These are phyloP conservation scores for Rachicladosporium sp. DNA, from an alignment of 2,329 filamentous ascomycete species.

Conservation along the genomic window DNA sequence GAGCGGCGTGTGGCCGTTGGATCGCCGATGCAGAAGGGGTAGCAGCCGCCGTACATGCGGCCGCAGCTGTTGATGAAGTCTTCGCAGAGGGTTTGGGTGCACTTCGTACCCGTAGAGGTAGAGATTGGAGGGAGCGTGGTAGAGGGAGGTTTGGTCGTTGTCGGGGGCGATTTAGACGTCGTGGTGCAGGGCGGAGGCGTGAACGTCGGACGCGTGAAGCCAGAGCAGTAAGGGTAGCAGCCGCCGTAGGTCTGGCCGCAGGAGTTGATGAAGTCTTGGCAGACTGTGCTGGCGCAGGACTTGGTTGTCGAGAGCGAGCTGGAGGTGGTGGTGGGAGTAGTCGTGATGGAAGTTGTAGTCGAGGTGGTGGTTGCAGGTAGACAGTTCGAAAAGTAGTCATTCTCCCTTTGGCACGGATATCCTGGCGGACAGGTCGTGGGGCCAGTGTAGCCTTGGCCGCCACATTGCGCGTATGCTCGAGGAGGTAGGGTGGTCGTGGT, in stretches of 20 bases:
- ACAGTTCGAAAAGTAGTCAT: slow-evolving; percentile 24
- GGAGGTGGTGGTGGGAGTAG: neutral
- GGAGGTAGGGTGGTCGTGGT: no score
- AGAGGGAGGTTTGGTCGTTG: neutral
- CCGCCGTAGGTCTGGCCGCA: slow-evolving; percentile 9
- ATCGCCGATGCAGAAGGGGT: slow-evolving; percentile 10
- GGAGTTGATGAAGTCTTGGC: slow-evolving; percentile 12
- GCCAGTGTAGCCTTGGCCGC: slow-evolving; percentile 20
- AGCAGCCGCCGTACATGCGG: slow-evolving; percentile 14
- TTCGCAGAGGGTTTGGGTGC: slow-evolving; percentile 10
- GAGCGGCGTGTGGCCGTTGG: slow-evolving; percentile 6
- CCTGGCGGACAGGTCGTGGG: slow-evolving; percentile 20
- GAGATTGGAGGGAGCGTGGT: no score
- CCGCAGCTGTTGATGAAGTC: slow-evolving; percentile 16
- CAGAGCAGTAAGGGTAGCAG: slow-evolving; percentile 7
- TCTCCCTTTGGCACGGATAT: slow-evolving; percentile 16
- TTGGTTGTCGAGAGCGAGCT: slow-evolving; percentile 1
- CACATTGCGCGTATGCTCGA: slow-evolving; percentile 13
- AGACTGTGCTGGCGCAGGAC: slow-evolving; percentile 8
- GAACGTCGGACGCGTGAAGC: slow-evolving; percentile 7
- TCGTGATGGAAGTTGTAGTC: slow-evolving; percentile 4
- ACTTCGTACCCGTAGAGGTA: neutral
- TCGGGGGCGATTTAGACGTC: neutral
- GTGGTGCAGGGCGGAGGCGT: slow-evolving; percentile 6
- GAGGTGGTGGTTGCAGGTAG: slow-evolving; percentile 5